Evolutionary conservation across 495 filamentous ascomycete genomes (phyloP).

Genomic region (Penicillium antarcticum): DNA sequence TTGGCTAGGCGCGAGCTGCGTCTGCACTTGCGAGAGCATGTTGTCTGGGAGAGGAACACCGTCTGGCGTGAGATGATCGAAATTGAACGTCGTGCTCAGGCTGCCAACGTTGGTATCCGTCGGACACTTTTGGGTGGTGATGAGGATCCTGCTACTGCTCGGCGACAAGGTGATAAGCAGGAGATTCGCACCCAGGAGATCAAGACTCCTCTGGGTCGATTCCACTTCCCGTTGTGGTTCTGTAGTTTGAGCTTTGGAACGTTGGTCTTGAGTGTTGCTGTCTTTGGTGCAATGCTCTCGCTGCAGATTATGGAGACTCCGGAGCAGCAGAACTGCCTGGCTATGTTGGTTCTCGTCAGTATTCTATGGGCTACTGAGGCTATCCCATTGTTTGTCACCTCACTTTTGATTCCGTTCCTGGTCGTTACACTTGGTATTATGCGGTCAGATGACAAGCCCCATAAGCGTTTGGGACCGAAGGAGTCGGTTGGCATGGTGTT

Average conservation of each 20-base stretch:
- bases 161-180: conserved; percentile 81
- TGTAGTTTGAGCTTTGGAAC: conserved; percentile 76
- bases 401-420: conserved; percentile 88
- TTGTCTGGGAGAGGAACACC: conserved; percentile 98
- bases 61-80: conserved; percentile 99
- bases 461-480: conserved; percentile 67
- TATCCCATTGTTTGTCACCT: conserved; percentile 96
- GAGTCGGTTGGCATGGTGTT: conserved; percentile 80
- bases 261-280: conserved; percentile 62
- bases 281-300: conserved; percentile 70
- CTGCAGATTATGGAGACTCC: conserved; percentile 75
- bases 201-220: conserved; percentile 74
- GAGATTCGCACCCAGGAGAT: conserved; percentile 63
- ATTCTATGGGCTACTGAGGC: conserved; percentile 96
- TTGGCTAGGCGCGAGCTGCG: conserved; percentile 79
- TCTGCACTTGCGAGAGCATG: conserved; percentile 91
- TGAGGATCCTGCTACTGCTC: conserved; percentile 62
- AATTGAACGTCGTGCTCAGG: conserved; percentile 93
- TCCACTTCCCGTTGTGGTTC: conserved; percentile 75
- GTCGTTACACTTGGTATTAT: conserved; percentile 85
- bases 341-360: conserved; percentile 90
- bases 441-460: conserved; percentile 66
- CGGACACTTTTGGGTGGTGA: conserved; percentile 77
- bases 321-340: conserved; percentile 94
- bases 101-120: conserved; percentile 80